Evolutionary conservation across 2,329 filamentous ascomycete species (phyloP).

Genomic region (Chlorencoelia australis): DNA sequence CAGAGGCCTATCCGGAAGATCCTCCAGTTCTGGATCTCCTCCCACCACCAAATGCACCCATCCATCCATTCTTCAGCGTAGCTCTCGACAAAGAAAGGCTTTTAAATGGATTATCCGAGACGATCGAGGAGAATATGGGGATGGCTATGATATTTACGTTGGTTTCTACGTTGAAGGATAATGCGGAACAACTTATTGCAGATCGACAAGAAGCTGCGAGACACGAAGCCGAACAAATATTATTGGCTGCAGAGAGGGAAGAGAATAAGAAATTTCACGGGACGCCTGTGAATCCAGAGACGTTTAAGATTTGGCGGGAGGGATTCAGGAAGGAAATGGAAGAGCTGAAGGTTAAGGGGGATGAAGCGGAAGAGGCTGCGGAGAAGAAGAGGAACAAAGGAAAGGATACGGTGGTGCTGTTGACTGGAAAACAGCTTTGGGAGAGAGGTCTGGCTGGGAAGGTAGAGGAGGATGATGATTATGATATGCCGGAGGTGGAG

Average conservation of each 20-base stretch:
- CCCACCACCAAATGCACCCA: slow-evolving; percentile 56
- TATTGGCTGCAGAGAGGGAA: slow-evolving; percentile 62
- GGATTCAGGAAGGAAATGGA: slow-evolving; percentile 72
- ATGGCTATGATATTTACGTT: slow-evolving; percentile 98
- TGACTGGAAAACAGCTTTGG: slow-evolving; percentile 71
- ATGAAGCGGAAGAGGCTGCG: slow-evolving; percentile 67
- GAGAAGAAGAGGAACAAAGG: slow-evolving; percentile 71
- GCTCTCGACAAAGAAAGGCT: slow-evolving; percentile 69
- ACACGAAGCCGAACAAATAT: slow-evolving; percentile 44
- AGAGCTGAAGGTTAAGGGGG: slow-evolving; percentile 55
- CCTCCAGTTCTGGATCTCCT: slow-evolving; percentile 74
- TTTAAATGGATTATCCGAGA: slow-evolving; percentile 59
- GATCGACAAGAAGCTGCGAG: slow-evolving; percentile 59
- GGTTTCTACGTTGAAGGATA: slow-evolving; percentile 77
- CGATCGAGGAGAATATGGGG: slow-evolving; percentile 84
- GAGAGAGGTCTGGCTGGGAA: slow-evolving; percentile 62
- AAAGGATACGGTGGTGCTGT: slow-evolving; percentile 61
- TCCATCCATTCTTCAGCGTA: slow-evolving; percentile 67
- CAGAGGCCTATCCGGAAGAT: slow-evolving; percentile 82
- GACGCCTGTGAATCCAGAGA: slow-evolving; percentile 75
- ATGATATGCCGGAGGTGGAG: slow-evolving; percentile 45
- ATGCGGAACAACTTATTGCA: slow-evolving; percentile 73
- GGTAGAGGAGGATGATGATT: slow-evolving; percentile 56
- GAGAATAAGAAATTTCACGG: slow-evolving; percentile 97
- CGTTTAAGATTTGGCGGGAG: slow-evolving; percentile 74